These are phyloP conservation scores for Colletotrichum siamense DNA, from an alignment of 2,329 filamentous ascomycete species.

Conservation along the genomic window DNA sequence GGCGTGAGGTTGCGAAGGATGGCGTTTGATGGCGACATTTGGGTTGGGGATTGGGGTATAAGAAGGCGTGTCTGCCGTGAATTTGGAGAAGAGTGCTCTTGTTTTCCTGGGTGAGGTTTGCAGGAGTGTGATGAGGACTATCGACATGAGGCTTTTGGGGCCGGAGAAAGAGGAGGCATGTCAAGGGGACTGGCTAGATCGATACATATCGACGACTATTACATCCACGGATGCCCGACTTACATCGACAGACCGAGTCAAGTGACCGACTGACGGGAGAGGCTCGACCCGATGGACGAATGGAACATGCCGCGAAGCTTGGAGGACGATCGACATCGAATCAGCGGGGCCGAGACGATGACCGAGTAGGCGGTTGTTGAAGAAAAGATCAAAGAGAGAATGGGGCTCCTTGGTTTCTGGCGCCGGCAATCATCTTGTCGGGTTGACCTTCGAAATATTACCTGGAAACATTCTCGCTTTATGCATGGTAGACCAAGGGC, in stretches of 20 bases:
- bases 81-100: not conserved
- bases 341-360: accelerated
- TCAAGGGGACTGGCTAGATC: no score
- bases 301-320: accelerated
- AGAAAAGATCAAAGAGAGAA: no score
- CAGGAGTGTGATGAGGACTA: no score
- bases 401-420: no score
- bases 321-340: accelerated
- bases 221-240: not conserved
- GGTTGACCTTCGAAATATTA: no score
- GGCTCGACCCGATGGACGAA: accelerated
- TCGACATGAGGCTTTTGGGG: no score
- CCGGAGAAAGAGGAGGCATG: not conserved
- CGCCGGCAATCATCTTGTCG: no score
- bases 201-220: not conserved
- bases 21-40: not conserved
- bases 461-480: no score
- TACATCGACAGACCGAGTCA: not conserved
- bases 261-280: not conserved
- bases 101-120: no score
- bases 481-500: no score
- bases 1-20: not conserved
- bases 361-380: no score
- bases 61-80: not conserved
- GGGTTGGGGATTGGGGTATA: not conserved